Evolutionary conservation across 2,329 filamentous ascomycete species (phyloP).

Genomic region (Trichoderma semiorbis): DNA sequence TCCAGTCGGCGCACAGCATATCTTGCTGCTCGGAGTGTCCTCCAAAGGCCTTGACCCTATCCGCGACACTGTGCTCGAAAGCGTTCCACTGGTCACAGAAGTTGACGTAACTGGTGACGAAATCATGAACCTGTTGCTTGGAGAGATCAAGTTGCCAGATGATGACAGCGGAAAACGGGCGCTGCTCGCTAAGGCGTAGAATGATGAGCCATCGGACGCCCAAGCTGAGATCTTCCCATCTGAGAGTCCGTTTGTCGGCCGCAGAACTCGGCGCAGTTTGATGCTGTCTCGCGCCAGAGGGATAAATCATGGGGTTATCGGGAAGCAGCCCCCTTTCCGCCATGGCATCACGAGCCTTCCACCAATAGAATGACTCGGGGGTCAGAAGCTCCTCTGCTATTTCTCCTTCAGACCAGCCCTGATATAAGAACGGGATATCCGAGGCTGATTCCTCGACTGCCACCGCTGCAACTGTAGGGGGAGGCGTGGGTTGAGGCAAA

Average conservation of each 20-base stretch:
- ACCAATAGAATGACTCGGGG: not conserved
- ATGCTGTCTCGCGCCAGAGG: not conserved
- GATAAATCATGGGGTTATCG: not conserved
- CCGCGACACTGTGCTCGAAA: not conserved
- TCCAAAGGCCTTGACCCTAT: not conserved
- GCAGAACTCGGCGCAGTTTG: not conserved
- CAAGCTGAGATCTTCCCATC: conserved; percentile 1
- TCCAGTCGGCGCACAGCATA: not conserved
- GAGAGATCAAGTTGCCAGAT: not conserved
- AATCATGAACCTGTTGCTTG: not conserved
- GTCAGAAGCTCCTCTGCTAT: not conserved
- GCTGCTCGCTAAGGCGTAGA: not conserved
- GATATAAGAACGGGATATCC: not conserved
- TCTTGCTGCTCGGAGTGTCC: not conserved
- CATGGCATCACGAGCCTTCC: not conserved
- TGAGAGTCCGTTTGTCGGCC: not conserved
- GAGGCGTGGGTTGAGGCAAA: not conserved
- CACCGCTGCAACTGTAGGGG: not conserved
- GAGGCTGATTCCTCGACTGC: not conserved
- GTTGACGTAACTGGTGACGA: not conserved
- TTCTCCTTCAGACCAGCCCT: not conserved
- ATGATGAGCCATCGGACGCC: conserved; percentile 7
- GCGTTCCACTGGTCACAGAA: conserved; percentile 9
- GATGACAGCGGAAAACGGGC: not conserved
- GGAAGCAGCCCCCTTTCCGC: not conserved